Conservation (phyloP, 2,329 filamentous ascomycete genomes). For the Fusarium tupiense region DNA sequence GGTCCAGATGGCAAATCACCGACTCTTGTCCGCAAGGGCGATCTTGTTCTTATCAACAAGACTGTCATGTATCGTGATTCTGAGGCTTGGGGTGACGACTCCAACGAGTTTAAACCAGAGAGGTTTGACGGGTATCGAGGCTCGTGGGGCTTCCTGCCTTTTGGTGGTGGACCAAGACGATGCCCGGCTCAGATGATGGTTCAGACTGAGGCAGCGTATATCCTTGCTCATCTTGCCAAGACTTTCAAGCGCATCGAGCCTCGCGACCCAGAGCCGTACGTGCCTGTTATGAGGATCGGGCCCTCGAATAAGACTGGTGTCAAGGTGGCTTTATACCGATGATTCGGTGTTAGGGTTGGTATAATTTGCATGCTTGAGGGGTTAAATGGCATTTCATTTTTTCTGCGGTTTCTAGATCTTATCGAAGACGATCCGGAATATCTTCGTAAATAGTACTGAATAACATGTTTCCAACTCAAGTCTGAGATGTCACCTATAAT, state of each 20-base stretch:
- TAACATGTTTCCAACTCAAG: not conserved
- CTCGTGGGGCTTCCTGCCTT: not conserved
- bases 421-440: no score
- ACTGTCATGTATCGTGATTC: not conserved
- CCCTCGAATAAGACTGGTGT: not conserved
- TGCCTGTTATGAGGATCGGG: not conserved
- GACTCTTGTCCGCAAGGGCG: not conserved
- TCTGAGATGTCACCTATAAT: no score
- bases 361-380: rapidly evolving
- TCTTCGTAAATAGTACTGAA: not conserved
- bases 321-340: not conserved
- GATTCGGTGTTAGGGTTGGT: rapidly evolving
- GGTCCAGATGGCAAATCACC: not conserved
- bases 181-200: conserved; percentile 4
- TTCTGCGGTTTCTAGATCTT: not conserved
- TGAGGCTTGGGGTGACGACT: not conserved
- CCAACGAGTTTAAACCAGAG: not conserved
- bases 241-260: not conserved
- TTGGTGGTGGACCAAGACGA: not conserved
- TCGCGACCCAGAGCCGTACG: not conserved
- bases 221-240: not conserved
- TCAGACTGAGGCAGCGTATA: not conserved
- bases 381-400: rapidly evolving
- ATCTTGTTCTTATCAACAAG: not conserved
- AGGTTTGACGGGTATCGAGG: not conserved